Conservation (phyloP, 192 early-diverging fungal genomes). For the Lobosporangium transversale region DNA sequence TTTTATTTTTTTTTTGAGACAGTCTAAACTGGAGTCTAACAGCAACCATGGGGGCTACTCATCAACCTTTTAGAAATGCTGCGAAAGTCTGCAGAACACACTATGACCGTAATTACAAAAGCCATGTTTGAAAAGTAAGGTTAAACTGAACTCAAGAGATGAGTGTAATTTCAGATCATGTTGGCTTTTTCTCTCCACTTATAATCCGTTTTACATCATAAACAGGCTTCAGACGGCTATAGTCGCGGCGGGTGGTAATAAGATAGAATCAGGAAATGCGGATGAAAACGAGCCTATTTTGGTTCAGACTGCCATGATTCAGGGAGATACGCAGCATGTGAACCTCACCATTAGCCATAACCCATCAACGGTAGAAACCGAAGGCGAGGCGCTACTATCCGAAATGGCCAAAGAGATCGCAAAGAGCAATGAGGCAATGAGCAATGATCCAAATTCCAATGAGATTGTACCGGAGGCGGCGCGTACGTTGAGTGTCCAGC, state of each 20-base stretch:
- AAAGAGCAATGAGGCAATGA: conserved; percentile 10
- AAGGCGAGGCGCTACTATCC: conserved; percentile 21
- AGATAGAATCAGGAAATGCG: conserved; percentile 8
- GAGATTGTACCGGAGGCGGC: conserved; percentile 18
- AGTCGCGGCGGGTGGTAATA: too few species aligned
- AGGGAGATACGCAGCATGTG: conserved; percentile 30
- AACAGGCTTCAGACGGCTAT: too few species aligned
- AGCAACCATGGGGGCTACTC: too few species aligned
- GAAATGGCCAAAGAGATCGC: conserved; percentile 12
- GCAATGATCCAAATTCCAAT: conserved; percentile 3
- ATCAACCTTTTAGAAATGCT: conserved; percentile 79
- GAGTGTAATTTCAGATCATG: too few species aligned
- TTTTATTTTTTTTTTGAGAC: too few species aligned
- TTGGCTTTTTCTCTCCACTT: too few species aligned
- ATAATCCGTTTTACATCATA: too few species aligned
- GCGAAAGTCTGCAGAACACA: conserved; percentile 80
- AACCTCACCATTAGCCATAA: conserved; percentile 34
- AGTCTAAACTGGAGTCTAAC: too few species aligned
- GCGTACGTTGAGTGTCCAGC: conserved; percentile 17
- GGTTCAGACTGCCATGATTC: conserved; percentile 27
- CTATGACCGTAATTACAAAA: conserved; percentile 77
- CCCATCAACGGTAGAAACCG: conserved; percentile 20
- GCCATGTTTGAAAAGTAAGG: conserved; percentile 79
- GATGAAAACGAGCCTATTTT: conserved; percentile 40
- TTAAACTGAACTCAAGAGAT: background rate